A percentile compares a stretch with the other conserved stretches of the same genome.
phyloP scores from a whole-genome alignment of 306 rosid genomes.

The Cucumis sativus region DNA sequence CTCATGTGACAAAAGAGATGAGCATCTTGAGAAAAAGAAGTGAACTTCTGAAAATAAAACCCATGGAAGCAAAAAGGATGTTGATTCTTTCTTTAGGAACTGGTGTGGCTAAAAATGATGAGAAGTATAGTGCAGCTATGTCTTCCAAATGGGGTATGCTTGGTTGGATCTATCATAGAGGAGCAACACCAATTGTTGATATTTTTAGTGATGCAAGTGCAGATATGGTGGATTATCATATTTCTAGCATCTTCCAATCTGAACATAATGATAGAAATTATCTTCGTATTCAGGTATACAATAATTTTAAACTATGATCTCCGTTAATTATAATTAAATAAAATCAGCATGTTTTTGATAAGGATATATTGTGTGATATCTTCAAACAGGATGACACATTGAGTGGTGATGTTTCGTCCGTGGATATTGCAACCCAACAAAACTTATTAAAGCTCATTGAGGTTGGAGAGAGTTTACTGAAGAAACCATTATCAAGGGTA shows the following conservation, averaged over 20 bases:
- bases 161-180: not conserved
- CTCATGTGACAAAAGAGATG: not conserved
- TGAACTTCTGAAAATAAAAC: not conserved
- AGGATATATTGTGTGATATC: not conserved
- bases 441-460: not conserved
- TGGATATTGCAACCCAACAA: not conserved
- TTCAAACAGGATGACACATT: not conserved
- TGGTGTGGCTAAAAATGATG: not conserved
- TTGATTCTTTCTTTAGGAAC: not conserved
- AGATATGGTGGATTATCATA: not conserved
- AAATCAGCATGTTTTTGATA: too few relatives aligned
- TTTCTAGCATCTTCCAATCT: not conserved
- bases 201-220: not conserved
- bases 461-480: not conserved
- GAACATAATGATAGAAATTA: not conserved
- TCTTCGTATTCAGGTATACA: not conserved
- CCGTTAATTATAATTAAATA: too few relatives aligned
- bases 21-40: not conserved
- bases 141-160: not conserved
- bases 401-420: not conserved
- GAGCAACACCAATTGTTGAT: not conserved
- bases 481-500: conserved; percentile 1
- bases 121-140: not conserved
- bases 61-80: not conserved
- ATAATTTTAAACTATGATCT: too few relatives aligned